Evolutionary conservation across 345 rosid species (phyloP).

Genomic region (Turnera subulata): DNA sequence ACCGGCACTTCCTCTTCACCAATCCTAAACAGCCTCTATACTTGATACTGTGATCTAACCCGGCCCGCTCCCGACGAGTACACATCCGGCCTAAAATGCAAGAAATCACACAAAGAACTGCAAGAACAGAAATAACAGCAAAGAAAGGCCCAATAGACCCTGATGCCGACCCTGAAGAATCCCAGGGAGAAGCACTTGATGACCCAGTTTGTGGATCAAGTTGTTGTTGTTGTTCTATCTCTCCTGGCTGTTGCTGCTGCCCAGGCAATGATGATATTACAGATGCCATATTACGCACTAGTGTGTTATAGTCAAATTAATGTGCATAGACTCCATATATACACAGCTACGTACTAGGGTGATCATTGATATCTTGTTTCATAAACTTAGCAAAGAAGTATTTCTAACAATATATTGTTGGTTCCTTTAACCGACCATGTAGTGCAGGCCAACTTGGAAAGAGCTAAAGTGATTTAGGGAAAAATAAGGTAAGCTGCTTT

Average conservation of each 20-base stretch:
- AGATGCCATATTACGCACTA: not conserved
- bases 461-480: no score
- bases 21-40: slow-evolving; percentile 23
- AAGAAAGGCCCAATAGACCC: slow-evolving; percentile 78
- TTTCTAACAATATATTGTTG: no score
- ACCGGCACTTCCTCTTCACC: slow-evolving; percentile 34
- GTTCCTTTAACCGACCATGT: no score
- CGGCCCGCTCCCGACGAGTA: slow-evolving; percentile 15
- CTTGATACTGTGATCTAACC: slow-evolving; percentile 27
- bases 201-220: slow-evolving; percentile 14
- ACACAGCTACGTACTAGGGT: no score
- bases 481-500: no score
- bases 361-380: no score
- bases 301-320: no score
- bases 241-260: slow-evolving; percentile 25
- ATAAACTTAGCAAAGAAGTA: no score
- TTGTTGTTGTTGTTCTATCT: slow-evolving; percentile 15
- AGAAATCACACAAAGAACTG: slow-evolving; percentile 48
- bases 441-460: no score
- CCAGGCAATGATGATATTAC: slow-evolving; percentile 22
- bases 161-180: slow-evolving; percentile 24
- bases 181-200: slow-evolving; percentile 11
- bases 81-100: slow-evolving; percentile 59
- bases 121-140: slow-evolving; percentile 50
- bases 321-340: no score